Evolutionary conservation across 75 land plant genomes (phyloP), one percentile per base, ranked within the genome.

Genomic region (Isoetes taiwanensis): DNA sequence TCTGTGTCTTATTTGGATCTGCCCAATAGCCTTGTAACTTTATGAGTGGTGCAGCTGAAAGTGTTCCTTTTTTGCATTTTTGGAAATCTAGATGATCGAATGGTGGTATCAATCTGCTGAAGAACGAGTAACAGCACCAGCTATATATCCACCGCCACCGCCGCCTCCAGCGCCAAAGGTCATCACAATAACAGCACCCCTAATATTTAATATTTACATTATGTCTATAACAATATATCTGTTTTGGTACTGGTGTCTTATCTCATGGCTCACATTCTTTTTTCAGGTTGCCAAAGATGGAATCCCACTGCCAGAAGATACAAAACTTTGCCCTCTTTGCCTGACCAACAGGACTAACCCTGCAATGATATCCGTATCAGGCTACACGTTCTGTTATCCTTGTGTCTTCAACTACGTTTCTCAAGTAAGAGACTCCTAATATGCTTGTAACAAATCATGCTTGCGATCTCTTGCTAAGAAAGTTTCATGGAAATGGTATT

Each of bases 61-160:
- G 14, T 17, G 50, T 17, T 17, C 30, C 57, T 25, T 6, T 41
- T 1, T 16, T 37, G 6, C 38, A 30, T 59, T 32, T 54, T 39
- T 24, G 14, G 27, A 50, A 34, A 16, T 62, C 24, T 53, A 94
- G 99, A 94, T 94, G 99, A 83, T 94, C 82, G 99, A 94, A 34
- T 94, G 99, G 99, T 94, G 96, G 96, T 94, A 94, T 59, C 99
- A 94, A 67, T 94, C 99, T 65, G 99, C 99, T 23, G 99, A 94
- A 65, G 90, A 89, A 52, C 79, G 96, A 68, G 78, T 94, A 73
- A 78, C 81, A 46, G 80, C 96, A 53, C 99, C 99, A 58, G 78
- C 91, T 55, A 81, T 89, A 3, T 94, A 94, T 58, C 99, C 99
- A 20, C 87, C 99, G 54, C 99, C 99, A n/a, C 96, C 96, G 43